phyloP scores from a whole-genome alignment of 2,329 filamentous ascomycete genomes.

The Scopulariopsis brevicaulis region DNA sequence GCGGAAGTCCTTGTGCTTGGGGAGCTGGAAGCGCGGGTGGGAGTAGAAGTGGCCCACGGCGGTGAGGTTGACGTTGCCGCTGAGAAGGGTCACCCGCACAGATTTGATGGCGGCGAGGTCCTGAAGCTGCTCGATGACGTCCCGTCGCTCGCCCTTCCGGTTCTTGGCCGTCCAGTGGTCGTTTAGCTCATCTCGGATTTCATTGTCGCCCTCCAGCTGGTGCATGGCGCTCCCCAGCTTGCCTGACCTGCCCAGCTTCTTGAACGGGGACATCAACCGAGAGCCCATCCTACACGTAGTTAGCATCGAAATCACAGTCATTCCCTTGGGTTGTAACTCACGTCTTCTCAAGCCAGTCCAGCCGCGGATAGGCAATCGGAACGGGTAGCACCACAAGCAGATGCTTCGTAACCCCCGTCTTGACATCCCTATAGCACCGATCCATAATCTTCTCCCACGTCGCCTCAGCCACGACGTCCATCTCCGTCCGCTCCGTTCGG shows the following conservation, averaged over 20 bases:
- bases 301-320: neutral
- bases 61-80: slow-evolving; percentile 85
- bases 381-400: slow-evolving; percentile 79
- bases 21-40: slow-evolving; percentile 65
- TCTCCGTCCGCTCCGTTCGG: slow-evolving; percentile 76
- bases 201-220: slow-evolving; percentile 82
- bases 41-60: slow-evolving; percentile 93
- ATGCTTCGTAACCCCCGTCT: slow-evolving; percentile 78
- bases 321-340: slow-evolving; percentile 24
- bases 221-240: slow-evolving; percentile 73
- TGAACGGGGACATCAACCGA: slow-evolving; percentile 73
- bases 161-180: slow-evolving; percentile 97
- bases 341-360: slow-evolving; percentile 61
- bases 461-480: slow-evolving; percentile 68
- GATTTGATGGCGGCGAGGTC: slow-evolving; percentile 89
- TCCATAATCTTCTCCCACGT: slow-evolving; percentile 85
- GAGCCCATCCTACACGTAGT: neutral
- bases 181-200: slow-evolving; percentile 84
- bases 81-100: slow-evolving; percentile 80
- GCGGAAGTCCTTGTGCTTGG: slow-evolving; percentile 84
- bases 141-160: slow-evolving; percentile 81
- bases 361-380: slow-evolving; percentile 68
- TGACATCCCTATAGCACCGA: slow-evolving; percentile 69
- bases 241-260: slow-evolving; percentile 74
- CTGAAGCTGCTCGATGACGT: slow-evolving; percentile 83